A percentile compares a stretch with the other conserved stretches of the same genome.
phyloP scores from a whole-genome alignment of 2,329 filamentous ascomycete species.

The Fusarium nematophilum region DNA sequence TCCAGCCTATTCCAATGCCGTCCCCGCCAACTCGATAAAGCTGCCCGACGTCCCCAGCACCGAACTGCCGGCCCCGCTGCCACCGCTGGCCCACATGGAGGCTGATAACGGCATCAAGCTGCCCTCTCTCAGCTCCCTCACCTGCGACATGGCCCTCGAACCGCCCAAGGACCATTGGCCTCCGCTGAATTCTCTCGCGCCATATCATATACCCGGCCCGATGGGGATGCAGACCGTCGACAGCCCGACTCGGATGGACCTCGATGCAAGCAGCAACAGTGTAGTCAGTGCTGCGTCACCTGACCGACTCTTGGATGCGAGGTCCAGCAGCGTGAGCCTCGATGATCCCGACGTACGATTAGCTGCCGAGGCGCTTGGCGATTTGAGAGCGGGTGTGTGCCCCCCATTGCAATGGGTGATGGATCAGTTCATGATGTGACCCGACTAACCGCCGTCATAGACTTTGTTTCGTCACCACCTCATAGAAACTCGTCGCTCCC shows the following conservation, averaged over 20 bases:
- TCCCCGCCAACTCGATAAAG: slow-evolving; percentile 41
- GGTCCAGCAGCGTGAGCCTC: slow-evolving; percentile 65
- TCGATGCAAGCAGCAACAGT: slow-evolving; percentile 57
- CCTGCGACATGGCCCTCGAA: slow-evolving; percentile 44
- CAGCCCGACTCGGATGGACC: slow-evolving; percentile 61
- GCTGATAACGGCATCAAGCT: slow-evolving; percentile 47
- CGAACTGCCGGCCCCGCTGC: slow-evolving; percentile 38
- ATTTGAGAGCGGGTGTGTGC: slow-evolving; percentile 74
- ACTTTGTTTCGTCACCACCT: slow-evolving; percentile 74
- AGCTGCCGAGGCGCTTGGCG: slow-evolving; percentile 80
- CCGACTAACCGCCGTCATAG: slow-evolving; percentile 51
- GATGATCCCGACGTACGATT: slow-evolving; percentile 76
- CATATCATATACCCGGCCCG: slow-evolving; percentile 50
- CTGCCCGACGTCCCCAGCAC: slow-evolving; percentile 45
- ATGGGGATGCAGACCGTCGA: slow-evolving; percentile 51
- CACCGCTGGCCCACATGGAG: slow-evolving; percentile 35
- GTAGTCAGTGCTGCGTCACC: slow-evolving; percentile 58
- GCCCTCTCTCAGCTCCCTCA: slow-evolving; percentile 52
- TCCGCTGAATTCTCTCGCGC: slow-evolving; percentile 60
- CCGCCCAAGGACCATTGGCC: slow-evolving; percentile 54
- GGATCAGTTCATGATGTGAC: slow-evolving; percentile 14
- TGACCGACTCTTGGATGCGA: slow-evolving; percentile 56
- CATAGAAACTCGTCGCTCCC: slow-evolving; percentile 56
- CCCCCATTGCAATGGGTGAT: slow-evolving; percentile 10
- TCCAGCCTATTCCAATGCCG: slow-evolving; percentile 39